phyloP scores from a whole-genome alignment of 257 asterid genomes.

The Ophiorrhiza pumila region DNA sequence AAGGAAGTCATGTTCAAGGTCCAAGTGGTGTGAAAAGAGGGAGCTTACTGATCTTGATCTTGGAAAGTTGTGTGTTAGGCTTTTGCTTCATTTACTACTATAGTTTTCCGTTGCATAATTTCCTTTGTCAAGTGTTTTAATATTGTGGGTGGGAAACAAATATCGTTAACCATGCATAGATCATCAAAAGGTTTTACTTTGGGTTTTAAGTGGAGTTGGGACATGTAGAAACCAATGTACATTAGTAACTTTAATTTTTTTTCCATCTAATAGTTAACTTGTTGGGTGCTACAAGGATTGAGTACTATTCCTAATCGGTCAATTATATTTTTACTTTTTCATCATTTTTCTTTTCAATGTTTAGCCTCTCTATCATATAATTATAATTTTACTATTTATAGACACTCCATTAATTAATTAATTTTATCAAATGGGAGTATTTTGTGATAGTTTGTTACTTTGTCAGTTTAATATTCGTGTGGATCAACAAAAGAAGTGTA shows the following conservation, averaged over 20 bases:
- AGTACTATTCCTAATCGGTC: neutral
- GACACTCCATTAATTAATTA: neutral
- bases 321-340: neutral
- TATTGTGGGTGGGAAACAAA: constrained; percentile 27
- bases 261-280: neutral
- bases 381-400: neutral
- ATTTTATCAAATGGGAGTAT: neutral
- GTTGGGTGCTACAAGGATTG: neutral
- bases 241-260: neutral
- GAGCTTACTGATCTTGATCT: neutral
- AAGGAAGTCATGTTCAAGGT: constrained; percentile 52
- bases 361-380: neutral
- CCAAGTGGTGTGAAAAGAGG: constrained; percentile 38
- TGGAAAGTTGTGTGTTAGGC: neutral
- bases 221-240: constrained; percentile 8
- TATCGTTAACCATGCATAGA: constrained; percentile 12
- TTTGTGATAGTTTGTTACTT: neutral
- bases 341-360: neutral
- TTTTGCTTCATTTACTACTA: neutral
- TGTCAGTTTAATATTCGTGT: no score
- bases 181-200: neutral
- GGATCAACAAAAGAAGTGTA: no score
- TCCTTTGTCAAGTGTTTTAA: neutral
- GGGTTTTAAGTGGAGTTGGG: neutral
- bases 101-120: neutral